Evolutionary conservation across 2,329 filamentous ascomycete genomes (phyloP).

Genomic region (Fusarium gaditjirri): DNA sequence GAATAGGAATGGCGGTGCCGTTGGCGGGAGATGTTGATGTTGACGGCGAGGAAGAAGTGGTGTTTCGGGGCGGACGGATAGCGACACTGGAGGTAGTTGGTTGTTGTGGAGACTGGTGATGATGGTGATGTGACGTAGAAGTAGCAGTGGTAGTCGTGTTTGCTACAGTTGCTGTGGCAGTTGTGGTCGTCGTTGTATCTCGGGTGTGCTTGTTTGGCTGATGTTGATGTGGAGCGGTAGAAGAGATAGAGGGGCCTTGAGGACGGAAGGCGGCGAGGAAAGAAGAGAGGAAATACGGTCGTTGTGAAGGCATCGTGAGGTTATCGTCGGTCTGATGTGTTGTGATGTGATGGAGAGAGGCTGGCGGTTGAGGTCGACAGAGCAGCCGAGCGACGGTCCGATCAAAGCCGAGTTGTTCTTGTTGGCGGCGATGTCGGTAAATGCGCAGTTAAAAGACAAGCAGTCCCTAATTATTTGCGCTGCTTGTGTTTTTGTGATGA

Average conservation of each 20-base stretch:
- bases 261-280: slow-evolving; percentile 66
- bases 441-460: not conserved
- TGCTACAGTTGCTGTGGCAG: slow-evolving; percentile 36
- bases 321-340: not conserved
- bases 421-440: not conserved
- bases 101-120: slow-evolving; percentile 41
- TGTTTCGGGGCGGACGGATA: slow-evolving; percentile 45
- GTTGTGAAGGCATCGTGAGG: slow-evolving; percentile 60
- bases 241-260: slow-evolving; percentile 53
- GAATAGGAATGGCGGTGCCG: slow-evolving; percentile 55
- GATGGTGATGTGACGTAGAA: slow-evolving; percentile 25
- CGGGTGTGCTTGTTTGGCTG: slow-evolving; percentile 52
- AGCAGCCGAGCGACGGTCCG: slow-evolving; percentile 26
- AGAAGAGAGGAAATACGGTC: slow-evolving; percentile 66
- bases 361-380: not conserved
- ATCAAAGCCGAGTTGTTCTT: slow-evolving; percentile 4
- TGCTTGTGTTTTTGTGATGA: not conserved
- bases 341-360: not conserved
- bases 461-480: not conserved
- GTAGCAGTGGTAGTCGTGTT: slow-evolving; percentile 39
- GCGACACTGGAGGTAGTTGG: slow-evolving; percentile 44
- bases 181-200: slow-evolving; percentile 38
- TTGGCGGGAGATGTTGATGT: slow-evolving; percentile 27
- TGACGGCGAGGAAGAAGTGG: slow-evolving; percentile 29
- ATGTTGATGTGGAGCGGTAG: slow-evolving; percentile 43